Conservation (phyloP, 1,139 yeast species). For the Kodamaea sp. region DNA sequence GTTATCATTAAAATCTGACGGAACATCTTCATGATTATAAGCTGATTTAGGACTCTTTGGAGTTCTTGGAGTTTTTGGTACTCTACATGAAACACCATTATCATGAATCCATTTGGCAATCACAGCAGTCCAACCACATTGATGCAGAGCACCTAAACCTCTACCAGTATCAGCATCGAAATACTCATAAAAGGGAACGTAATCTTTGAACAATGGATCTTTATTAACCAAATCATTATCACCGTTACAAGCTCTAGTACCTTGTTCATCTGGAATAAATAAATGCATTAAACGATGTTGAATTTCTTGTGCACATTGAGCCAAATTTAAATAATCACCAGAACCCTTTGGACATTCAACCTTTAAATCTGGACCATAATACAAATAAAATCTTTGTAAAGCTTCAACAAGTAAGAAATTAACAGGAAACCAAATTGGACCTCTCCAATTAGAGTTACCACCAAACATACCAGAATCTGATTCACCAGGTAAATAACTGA, state of each 20-base stretch:
- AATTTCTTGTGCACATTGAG: conserved; percentile 88
- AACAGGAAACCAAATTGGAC: conserved; percentile 98
- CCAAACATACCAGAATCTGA: conserved; percentile 95
- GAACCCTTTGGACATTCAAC: conserved; percentile 91
- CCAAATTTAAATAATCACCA: conserved; percentile 76
- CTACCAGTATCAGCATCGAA: conserved; percentile 96
- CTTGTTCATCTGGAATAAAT: conserved; percentile 68
- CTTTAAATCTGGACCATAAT: conserved; percentile 83
- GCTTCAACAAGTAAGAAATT: conserved; percentile 87
- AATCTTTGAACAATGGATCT: conserved; percentile 74
- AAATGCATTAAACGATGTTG: conserved; percentile 83
- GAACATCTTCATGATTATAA: conserved; percentile 7
- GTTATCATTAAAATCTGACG: conserved; percentile 33
- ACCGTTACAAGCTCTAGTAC: conserved; percentile 80
- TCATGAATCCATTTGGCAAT: conserved; percentile 94
- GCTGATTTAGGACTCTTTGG: conserved; percentile 20
- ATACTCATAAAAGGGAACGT: conserved; percentile 80
- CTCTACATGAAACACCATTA: conserved; percentile 68
- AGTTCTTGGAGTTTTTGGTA: conserved; percentile 50
- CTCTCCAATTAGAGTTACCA: conserved; percentile 97
- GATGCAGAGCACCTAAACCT: conserved; percentile 94
- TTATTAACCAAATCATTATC: conserved; percentile 57
- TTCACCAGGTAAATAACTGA: conserved; percentile 86
- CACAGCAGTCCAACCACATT: conserved; percentile 95
- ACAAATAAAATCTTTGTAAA: conserved; percentile 81